Percentiles rank a stretch among this genome's conserved stretches.
Conservation (phyloP, 441 rosid genomes). For the Erodium chrysanthum region DNA sequence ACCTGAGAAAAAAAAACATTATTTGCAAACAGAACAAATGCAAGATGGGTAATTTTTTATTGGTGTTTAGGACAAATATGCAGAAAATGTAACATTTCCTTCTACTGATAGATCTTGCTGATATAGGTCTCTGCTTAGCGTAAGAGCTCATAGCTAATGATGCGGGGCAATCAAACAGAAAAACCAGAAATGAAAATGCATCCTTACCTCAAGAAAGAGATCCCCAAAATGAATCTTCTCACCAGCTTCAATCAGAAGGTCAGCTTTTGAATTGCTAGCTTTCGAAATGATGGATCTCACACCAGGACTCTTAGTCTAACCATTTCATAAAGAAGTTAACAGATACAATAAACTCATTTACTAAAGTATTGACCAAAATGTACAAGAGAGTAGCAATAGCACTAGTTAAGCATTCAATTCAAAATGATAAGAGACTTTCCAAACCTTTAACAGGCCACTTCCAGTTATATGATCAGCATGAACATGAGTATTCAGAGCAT, state of each 20-base stretch:
- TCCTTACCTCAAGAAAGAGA: slow-evolving; percentile 54
- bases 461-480: slow-evolving; percentile 98
- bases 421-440: neutral
- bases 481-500: slow-evolving; percentile 87
- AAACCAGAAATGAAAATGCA: neutral
- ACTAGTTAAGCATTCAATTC: neutral
- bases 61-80: neutral
- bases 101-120: neutral
- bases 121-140: neutral
- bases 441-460: slow-evolving; percentile 74
- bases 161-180: neutral
- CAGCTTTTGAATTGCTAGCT: slow-evolving; percentile 80
- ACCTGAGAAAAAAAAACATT: slow-evolving; percentile 29
- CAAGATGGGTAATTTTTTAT: neutral
- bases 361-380: neutral
- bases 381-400: neutral
- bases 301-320: slow-evolving; percentile 47
- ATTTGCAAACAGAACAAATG: neutral
- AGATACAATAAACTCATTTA: slow-evolving; percentile 6
- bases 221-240: slow-evolving; percentile 59
- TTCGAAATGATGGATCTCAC: slow-evolving; percentile 67
- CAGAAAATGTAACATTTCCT: neutral
- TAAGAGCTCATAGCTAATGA: neutral
- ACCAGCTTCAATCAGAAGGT: slow-evolving; percentile 47
- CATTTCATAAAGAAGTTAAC: slow-evolving; percentile 7